phyloP scores from a whole-genome alignment of 1,284 basidiomycete species.

The Termitomyces sp. region DNA sequence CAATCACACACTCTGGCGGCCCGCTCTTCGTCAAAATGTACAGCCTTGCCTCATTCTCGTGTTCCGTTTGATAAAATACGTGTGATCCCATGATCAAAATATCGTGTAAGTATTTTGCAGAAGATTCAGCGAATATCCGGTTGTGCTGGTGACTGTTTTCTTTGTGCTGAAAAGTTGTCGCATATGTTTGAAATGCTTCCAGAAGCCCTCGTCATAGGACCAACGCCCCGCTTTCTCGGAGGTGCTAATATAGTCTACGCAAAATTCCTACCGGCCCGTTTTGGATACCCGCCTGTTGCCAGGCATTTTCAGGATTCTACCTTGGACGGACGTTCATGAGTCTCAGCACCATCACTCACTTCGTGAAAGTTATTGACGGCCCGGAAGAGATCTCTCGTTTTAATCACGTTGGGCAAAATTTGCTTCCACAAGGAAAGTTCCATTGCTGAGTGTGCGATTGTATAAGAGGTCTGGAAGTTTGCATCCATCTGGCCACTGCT shows the following conservation, averaged over 20 bases:
- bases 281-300: background rate
- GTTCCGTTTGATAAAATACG: conserved; percentile 9
- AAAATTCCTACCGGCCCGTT: conserved; percentile 11
- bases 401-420: conserved; percentile 5
- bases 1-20: conserved; percentile 2
- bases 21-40: conserved; percentile 5
- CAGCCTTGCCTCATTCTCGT: conserved; percentile 3
- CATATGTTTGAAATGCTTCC: background rate
- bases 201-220: conserved; percentile 12
- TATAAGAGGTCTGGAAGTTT: conserved; percentile 8
- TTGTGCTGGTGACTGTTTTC: background rate
- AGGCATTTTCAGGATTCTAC: background rate
- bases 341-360: background rate
- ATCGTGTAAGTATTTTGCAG: conserved; percentile 6
- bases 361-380: conserved; percentile 6
- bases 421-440: conserved; percentile 10
- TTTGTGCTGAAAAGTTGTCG: background rate
- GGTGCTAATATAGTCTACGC: background rate
- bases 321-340: background rate
- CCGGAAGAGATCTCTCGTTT: conserved; percentile 3
- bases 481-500: background rate
- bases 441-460: background rate
- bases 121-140: conserved; percentile 12
- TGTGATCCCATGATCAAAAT: conserved; percentile 6
- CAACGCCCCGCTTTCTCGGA: conserved; percentile 1